Conservation (phyloP, 75 land plant genomes). For the Azolla pinnata region DNA sequence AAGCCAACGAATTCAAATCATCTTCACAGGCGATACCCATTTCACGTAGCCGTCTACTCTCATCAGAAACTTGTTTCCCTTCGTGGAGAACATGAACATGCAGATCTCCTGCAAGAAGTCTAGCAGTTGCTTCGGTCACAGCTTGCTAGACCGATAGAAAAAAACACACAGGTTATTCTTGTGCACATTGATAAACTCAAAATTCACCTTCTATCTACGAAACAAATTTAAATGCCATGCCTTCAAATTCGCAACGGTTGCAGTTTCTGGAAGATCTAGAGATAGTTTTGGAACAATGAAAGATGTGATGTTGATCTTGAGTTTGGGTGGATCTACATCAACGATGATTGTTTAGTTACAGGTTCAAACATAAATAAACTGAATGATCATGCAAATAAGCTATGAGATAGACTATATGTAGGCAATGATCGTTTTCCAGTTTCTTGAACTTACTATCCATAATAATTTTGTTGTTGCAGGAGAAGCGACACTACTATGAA, state of each 20-base stretch:
- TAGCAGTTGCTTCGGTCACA: constrained; percentile 87
- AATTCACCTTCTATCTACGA: not conserved
- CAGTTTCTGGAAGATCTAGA: constrained; percentile 75
- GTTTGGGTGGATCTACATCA: no score
- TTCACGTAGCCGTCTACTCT: constrained; percentile 59
- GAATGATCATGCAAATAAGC: no score
- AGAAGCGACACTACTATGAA: no score
- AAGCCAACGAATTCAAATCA: constrained; percentile 53
- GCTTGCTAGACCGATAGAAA: constrained; percentile 39
- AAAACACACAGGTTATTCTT: not conserved
- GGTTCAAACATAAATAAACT: no score
- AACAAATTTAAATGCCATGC: constrained; percentile 7
- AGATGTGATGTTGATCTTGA: constrained; percentile 81
- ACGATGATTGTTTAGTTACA: no score
- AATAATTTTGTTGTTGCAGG: no score
- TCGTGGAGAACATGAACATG: constrained; percentile 71
- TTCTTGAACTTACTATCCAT: no score
- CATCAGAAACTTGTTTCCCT: constrained; percentile 80
- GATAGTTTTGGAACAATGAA: constrained; percentile 82
- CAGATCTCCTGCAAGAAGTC: constrained; percentile 73
- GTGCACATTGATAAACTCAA: not conserved
- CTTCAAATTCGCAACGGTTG: constrained; percentile 81
- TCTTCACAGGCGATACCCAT: constrained; percentile 58
- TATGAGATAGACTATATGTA: no score
- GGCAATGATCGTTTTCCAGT: no score